phyloP scores from a whole-genome alignment of 2,329 filamentous ascomycete genomes.

The Phaeophleospora eucalypticola region DNA sequence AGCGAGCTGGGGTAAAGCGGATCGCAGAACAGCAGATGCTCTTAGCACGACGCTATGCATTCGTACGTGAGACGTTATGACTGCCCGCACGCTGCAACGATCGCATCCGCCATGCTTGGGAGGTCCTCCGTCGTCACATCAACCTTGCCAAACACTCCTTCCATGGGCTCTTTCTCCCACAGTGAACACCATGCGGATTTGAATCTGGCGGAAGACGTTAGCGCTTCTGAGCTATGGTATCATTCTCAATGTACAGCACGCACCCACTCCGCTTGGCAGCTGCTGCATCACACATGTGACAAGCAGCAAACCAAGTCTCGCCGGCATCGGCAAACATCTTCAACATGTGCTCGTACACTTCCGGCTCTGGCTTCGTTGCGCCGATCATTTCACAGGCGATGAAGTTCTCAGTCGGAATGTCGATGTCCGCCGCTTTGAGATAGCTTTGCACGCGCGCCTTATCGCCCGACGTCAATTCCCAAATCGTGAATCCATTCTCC shows the following conservation, averaged over 20 bases:
- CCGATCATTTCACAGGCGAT: slow-evolving; percentile 47
- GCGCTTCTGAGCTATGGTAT: slow-evolving; percentile 49
- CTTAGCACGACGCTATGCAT: no score
- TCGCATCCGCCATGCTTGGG: slow-evolving; percentile 46
- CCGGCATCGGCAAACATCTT: slow-evolving; percentile 35
- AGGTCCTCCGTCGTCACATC: slow-evolving; percentile 48
- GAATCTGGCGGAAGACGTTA: slow-evolving; percentile 44
- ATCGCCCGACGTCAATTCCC: slow-evolving; percentile 53
- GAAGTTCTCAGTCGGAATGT: slow-evolving; percentile 50
- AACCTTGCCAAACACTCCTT: slow-evolving; percentile 48
- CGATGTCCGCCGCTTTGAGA: slow-evolving; percentile 44
- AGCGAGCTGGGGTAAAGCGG: no score
- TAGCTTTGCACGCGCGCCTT: slow-evolving; percentile 47
- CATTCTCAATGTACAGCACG: slow-evolving; percentile 3
- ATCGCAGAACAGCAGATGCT: no score
- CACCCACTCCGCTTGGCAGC: slow-evolving; percentile 46
- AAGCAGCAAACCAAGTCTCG: slow-evolving; percentile 50
- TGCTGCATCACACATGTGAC: slow-evolving; percentile 55
- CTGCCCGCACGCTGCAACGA: slow-evolving; percentile 25
- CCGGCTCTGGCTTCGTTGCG: slow-evolving; percentile 48
- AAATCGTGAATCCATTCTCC: slow-evolving; percentile 48
- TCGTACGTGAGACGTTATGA: no score
- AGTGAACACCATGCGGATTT: slow-evolving; percentile 52
- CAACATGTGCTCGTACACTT: slow-evolving; percentile 44
- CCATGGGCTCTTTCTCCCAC: slow-evolving; percentile 48